Percentiles rank a stretch among this genome's conserved stretches.
Conservation (phyloP, 345 rosid genomes). For the Salix dunnii region DNA sequence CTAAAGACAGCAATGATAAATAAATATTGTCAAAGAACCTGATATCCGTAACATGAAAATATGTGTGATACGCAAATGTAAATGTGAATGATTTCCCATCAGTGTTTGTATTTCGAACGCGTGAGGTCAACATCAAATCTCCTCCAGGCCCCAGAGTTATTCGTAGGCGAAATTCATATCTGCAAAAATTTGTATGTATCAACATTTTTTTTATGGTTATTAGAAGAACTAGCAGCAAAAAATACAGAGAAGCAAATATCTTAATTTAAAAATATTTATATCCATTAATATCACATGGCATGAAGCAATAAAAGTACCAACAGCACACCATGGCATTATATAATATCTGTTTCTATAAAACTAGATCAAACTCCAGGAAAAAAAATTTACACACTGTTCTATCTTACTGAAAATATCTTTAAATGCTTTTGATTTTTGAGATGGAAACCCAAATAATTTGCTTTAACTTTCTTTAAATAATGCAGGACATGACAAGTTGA, state of each 20-base stretch:
- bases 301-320: neutral
- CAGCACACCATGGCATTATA: neutral
- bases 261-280: neutral
- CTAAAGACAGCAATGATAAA: neutral
- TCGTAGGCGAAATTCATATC: slow-evolving; percentile 31
- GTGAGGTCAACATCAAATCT: slow-evolving; percentile 34
- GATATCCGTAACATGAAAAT: slow-evolving; percentile 31
- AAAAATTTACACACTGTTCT: neutral
- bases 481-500: neutral
- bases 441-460: neutral
- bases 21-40: slow-evolving; percentile 14
- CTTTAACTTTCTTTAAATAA: neutral
- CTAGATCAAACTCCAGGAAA: neutral
- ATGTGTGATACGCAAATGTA: slow-evolving; percentile 29
- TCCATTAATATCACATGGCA: neutral
- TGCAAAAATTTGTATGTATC: slow-evolving; percentile 2
- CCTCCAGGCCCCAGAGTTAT: slow-evolving; percentile 31
- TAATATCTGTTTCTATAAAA: neutral
- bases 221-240: neutral
- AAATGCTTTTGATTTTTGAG: neutral
- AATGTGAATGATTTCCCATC: slow-evolving; percentile 33
- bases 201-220: neutral
- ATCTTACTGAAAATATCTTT: neutral
- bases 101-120: slow-evolving; percentile 29
- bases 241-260: neutral